A percentile compares a stretch with the other conserved stretches of the same genome.
Conservation (phyloP, 1,284 basidiomycete genomes). For the Rhodotorula sp. region DNA sequence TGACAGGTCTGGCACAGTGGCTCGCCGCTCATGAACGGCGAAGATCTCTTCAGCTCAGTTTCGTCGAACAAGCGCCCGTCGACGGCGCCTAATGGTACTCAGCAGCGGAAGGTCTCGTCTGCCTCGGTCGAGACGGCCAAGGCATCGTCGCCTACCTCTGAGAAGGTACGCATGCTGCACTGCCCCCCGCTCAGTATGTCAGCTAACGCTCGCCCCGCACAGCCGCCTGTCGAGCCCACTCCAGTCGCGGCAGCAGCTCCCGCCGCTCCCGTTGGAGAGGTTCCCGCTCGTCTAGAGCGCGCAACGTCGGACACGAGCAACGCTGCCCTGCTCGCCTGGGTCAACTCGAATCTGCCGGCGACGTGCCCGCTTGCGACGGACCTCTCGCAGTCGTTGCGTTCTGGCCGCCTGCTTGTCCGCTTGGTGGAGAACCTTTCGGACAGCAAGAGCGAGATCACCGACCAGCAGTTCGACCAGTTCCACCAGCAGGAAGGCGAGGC, state of each 20-base stretch:
- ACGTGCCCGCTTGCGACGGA: conserved; percentile 63
- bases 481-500: conserved; percentile 19
- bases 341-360: conserved; percentile 75
- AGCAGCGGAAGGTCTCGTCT: not conserved
- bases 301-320: conserved; percentile 27
- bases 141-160: not conserved
- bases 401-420: conserved; percentile 58
- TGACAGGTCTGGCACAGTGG: conserved; percentile 11
- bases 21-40: conserved; percentile 31
- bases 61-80: not conserved
- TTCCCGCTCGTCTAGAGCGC: not conserved
- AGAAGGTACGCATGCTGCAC: not conserved
- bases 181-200: too few species aligned
- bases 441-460: conserved; percentile 38
- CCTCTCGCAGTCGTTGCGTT: conserved; percentile 54
- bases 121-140: not conserved
- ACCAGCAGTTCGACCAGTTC: conserved; percentile 39
- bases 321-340: conserved; percentile 71
- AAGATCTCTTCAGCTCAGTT: conserved; percentile 9
- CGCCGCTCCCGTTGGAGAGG: conserved; percentile 5
- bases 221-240: not conserved
- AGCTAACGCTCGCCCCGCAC: not conserved
- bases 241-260: not conserved
- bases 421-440: conserved; percentile 52
- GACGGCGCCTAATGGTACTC: not conserved